phyloP scores from a whole-genome alignment of 208 protist genomes.

The Leishmania arabica region DNA sequence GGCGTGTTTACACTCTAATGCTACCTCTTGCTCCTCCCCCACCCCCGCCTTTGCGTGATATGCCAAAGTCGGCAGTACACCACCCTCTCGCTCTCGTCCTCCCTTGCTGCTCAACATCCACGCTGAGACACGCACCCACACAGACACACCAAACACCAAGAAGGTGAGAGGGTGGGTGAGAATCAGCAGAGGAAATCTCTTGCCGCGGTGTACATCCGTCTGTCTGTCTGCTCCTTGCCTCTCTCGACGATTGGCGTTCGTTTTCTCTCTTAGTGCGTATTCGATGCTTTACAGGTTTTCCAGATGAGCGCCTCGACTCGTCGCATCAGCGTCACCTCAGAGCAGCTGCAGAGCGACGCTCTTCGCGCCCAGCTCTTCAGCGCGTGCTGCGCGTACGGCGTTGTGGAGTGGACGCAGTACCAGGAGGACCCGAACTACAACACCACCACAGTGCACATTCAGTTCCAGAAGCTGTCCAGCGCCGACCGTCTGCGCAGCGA shows the following conservation, averaged over 20 bases:
- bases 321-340: conserved; percentile 52
- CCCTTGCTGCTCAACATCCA: neutral
- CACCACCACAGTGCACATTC: conserved; percentile 47
- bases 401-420: conserved; percentile 56
- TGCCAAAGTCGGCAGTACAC: neutral
- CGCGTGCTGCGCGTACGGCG: conserved; percentile 65
- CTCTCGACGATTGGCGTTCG: neutral
- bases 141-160: neutral
- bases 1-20: neutral
- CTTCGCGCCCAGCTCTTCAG: conserved; percentile 59
- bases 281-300: neutral
- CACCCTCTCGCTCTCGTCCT: neutral
- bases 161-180: neutral
- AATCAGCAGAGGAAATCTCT: neutral
- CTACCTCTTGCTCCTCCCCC: neutral
- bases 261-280: neutral
- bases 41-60: neutral
- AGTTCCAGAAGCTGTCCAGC: conserved; percentile 76
- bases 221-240: neutral
- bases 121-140: neutral
- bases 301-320: conserved; percentile 31
- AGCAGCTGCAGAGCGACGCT: conserved; percentile 47
- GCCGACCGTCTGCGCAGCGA: conserved; percentile 64
- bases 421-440: conserved; percentile 61
- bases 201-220: neutral